Evolutionary conservation across 192 early-diverging fungal genomes (phyloP).

Genomic region (Coemansia sp.): DNA sequence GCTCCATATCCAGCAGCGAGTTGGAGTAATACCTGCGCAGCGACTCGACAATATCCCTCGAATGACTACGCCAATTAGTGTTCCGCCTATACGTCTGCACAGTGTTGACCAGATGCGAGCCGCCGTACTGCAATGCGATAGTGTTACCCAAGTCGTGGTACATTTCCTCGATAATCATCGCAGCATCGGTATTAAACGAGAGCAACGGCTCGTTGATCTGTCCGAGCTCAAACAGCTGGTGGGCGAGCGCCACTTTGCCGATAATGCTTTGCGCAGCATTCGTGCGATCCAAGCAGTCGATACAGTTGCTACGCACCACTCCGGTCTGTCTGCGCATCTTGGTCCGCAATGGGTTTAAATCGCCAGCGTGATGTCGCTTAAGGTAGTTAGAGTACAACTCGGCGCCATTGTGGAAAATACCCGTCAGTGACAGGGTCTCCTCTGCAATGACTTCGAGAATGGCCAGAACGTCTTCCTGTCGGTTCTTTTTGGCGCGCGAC

Average conservation of each 20-base stretch:
- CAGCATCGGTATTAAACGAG: slow-evolving; percentile 91
- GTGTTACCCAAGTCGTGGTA: slow-evolving; percentile 98
- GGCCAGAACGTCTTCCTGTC: slow-evolving; percentile 86
- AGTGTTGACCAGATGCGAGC: slow-evolving; percentile 97
- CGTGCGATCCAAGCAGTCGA: slow-evolving; percentile 97
- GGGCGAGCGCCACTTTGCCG: slow-evolving; percentile 90
- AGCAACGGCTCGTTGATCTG: slow-evolving; percentile 76
- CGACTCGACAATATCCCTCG: slow-evolving; percentile 95
- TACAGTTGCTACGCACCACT: slow-evolving; percentile 94
- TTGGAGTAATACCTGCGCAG: slow-evolving; percentile 92
- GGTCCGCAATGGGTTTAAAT: slow-evolving; percentile 11
- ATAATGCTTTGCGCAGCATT: slow-evolving; percentile 97
- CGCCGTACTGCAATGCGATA: slow-evolving; percentile 94
- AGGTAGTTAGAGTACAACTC: slow-evolving; percentile 59
- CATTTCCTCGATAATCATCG: slow-evolving; percentile 94
- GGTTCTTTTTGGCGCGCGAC: slow-evolving; percentile 93
- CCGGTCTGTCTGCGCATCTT: slow-evolving; percentile 69
- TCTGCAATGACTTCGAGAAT: slow-evolving; percentile 88
- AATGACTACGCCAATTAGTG: slow-evolving; percentile 92
- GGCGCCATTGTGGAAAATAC: slow-evolving; percentile 90
- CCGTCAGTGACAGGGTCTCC: slow-evolving; percentile 81
- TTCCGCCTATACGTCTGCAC: slow-evolving; percentile 97
- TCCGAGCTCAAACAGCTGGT: slow-evolving; percentile 91
- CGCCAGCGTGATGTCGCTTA: slow-evolving; percentile 25
- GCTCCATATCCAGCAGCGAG: slow-evolving; percentile 94